Conservation (phyloP, 768 basidiomycete species). For the Pleurotus djamor region DNA sequence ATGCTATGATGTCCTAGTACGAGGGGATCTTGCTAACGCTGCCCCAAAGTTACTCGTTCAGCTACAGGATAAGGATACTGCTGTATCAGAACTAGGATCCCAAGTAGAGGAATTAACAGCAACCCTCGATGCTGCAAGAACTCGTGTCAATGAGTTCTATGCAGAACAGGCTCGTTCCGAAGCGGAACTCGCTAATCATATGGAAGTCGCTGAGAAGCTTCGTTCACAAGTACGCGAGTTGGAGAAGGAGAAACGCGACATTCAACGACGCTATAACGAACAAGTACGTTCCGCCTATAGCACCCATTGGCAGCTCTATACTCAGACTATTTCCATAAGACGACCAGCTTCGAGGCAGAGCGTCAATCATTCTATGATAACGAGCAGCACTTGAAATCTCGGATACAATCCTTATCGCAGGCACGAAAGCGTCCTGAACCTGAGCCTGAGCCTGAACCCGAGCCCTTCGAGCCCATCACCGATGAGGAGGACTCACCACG, state of each 20-base stretch:
- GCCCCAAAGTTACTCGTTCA: constrained; percentile 64
- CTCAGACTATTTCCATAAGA: constrained; percentile 38
- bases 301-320: not conserved
- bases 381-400: constrained; percentile 90
- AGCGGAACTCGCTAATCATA: constrained; percentile 75
- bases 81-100: constrained; percentile 52
- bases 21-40: not conserved
- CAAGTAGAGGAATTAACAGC: constrained; percentile 69
- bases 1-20: constrained; percentile 3
- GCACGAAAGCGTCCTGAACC: constrained; percentile 55
- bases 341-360: constrained; percentile 87
- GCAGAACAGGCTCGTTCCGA: constrained; percentile 81
- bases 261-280: constrained; percentile 83
- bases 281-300: constrained; percentile 50
- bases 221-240: constrained; percentile 78
- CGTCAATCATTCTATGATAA: constrained; percentile 92
- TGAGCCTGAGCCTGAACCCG: constrained; percentile 1
- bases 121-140: constrained; percentile 65
- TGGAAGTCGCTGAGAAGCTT: constrained; percentile 83
- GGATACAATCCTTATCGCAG: constrained; percentile 78
- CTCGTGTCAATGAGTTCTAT: constrained; percentile 76
- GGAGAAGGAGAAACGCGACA: constrained; percentile 86
- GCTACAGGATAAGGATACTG: constrained; percentile 77
- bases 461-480: constrained; percentile 28
- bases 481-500: constrained; percentile 26